Base-by-base conservation (phyloP, 2,329 filamentous ascomycete species). In the Talaromyces sp. region DNA sequence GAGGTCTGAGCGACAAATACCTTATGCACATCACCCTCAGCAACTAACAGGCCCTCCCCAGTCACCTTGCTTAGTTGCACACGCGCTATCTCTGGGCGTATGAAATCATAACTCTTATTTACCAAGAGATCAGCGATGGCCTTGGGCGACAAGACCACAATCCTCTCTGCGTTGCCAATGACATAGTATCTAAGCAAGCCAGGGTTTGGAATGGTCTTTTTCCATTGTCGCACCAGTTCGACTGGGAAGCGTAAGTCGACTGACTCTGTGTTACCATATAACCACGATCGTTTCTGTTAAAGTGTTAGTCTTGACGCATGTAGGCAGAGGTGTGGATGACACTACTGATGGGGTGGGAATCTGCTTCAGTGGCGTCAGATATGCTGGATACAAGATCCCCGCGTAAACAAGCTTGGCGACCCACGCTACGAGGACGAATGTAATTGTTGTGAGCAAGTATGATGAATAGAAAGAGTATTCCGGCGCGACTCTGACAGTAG, bases 1-100 rank as follows among this genome's bases (percentile, higher is more conserved):
- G 22, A 22, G 22, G 1, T 22, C 22, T 22, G 22, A 2, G 22
- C 22, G 2, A 22, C 22, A 22, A 22, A 16, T 71, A 86, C 81
- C 79, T 90, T 95, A 76, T 97, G 94, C 72, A 93, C 91, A 13
- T 96, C 91, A n/a, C 93, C 93, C 77, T 97, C 93, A 1, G 92
- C 90, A 11, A 97, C 81, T 43, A 97, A 78, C 11, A 83, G 39
- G 0, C 81, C 81, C 59, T 79, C 70, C 1, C 81, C 81, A 1
- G 80, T 69, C 7, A 81, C 63, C 24, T 73, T 75, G 4, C 70
- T 70, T 33, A 83, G 68, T 8, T 72, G 72, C 14, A 67, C 58
- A 16, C 73, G 80, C 35, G 91, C 70, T 27, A 82, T 72, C 1
- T 70, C 61, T 0, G 89, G 89, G 73, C 92, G 92, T 52, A 82